A percentile compares a stretch with the other conserved stretches of the same genome.
phyloP scores from a whole-genome alignment of 495 filamentous ascomycete genomes.

The Trichocladium uniseriatum region DNA sequence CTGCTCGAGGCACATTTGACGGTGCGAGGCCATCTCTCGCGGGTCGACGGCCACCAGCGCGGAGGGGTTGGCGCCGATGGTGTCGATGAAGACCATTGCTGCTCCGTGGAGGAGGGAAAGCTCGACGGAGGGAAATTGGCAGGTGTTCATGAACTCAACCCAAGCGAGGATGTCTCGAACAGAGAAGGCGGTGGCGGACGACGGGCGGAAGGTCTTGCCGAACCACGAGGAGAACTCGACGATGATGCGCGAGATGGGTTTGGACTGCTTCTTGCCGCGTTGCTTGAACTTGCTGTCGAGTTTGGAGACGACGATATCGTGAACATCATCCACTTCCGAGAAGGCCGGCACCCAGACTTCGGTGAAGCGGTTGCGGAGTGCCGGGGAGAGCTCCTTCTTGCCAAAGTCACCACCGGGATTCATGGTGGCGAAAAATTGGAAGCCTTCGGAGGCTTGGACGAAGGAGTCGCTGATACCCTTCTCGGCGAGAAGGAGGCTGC shows the following conservation, averaged over 20 bases:
- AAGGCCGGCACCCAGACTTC: conserved; percentile 94
- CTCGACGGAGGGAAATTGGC: conserved; percentile 31
- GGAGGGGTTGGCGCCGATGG: conserved; percentile 86
- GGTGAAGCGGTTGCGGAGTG: conserved; percentile 91
- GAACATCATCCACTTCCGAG: conserved; percentile 71
- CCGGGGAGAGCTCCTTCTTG: conserved; percentile 92
- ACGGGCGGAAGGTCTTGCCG: conserved; percentile 62
- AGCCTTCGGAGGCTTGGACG: conserved; percentile 67
- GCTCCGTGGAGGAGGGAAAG: conserved; percentile 68
- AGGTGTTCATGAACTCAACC: conserved; percentile 84
- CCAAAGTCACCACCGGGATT: conserved; percentile 98
- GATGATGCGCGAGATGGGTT: conserved; percentile 51
- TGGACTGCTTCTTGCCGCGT: conserved; percentile 4
- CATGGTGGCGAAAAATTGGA: conserved; percentile 97
- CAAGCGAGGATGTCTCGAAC: conserved; percentile 85
- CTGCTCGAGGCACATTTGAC: conserved; percentile 61
- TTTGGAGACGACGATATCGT: conserved; percentile 76
- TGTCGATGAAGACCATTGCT: conserved; percentile 92
- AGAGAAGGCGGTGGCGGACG: conserved; percentile 64
- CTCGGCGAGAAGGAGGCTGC: conserved; percentile 84
- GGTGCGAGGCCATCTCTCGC: conserved; percentile 48
- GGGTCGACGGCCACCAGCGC: conserved; percentile 62
- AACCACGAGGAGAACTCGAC: conserved; percentile 92
- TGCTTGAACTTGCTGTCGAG: conserved; percentile 37
- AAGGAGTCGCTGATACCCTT: conserved; percentile 78